Conservation (phyloP, 2,329 filamentous ascomycete species). For the Fusarium phyllophilum region DNA sequence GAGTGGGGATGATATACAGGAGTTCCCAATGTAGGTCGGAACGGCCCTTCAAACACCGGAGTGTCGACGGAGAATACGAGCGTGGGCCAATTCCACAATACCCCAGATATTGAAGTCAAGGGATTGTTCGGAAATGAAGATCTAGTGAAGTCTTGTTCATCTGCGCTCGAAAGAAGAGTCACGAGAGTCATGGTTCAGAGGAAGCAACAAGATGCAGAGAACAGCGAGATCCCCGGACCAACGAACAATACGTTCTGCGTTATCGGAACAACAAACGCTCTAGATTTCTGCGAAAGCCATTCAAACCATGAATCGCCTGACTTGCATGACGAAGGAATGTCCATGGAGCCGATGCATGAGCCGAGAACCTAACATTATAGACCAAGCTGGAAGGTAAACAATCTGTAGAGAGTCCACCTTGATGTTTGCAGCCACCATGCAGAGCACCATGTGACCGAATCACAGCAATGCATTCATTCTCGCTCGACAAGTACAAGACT, state of each 20-base stretch:
- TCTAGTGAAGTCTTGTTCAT: not conserved
- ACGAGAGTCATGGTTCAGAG: not conserved
- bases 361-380: conserved; percentile 1
- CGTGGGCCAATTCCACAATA: not conserved
- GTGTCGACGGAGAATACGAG: not conserved
- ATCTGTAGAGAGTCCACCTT: not conserved
- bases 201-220: not conserved
- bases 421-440: conserved; percentile 4
- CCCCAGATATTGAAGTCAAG: not conserved
- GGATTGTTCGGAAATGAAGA: not conserved
- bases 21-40: conserved; percentile 26
- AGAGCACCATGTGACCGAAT: conserved; percentile 10
- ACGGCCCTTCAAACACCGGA: conserved; percentile 26
- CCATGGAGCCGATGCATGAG: not conserved
- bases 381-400: conserved; percentile 14
- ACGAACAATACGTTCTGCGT: not conserved
- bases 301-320: not conserved
- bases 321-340: conserved; percentile 16
- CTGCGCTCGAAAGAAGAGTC: not conserved
- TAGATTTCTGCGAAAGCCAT: not conserved
- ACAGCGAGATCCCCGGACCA: not conserved
- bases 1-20: conserved; percentile 25
- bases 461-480: not conserved
- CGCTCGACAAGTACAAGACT: conserved; percentile 2
- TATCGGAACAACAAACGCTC: conserved; percentile 2